phyloP scores from a whole-genome alignment of 495 filamentous ascomycete species.

The Aspergillus carlsbadensis region DNA sequence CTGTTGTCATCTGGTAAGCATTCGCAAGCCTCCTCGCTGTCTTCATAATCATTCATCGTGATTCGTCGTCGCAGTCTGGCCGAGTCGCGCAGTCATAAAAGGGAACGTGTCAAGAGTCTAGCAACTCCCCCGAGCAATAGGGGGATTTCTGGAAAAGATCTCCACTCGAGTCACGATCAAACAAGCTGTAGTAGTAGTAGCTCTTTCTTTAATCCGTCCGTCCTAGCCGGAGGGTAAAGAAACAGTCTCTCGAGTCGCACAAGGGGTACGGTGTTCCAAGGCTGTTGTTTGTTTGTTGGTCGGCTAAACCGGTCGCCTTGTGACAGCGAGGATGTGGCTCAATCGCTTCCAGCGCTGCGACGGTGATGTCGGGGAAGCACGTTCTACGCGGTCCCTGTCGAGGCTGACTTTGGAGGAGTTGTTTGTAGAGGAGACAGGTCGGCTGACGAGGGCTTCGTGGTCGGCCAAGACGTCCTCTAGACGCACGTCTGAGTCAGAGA shows the following conservation, averaged over 20 bases:
- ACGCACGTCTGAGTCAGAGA: slow-evolving; percentile 46
- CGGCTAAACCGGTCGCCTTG: slow-evolving; percentile 19
- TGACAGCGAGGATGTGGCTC: slow-evolving; percentile 35
- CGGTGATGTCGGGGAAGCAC: slow-evolving; percentile 27
- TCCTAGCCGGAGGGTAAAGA: too few species aligned
- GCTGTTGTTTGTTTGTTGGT: background rate
- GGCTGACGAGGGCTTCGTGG: slow-evolving; percentile 42
- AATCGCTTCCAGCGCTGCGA: slow-evolving; percentile 43
- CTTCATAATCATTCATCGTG: slow-evolving; percentile 13
- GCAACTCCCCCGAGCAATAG: too few species aligned
- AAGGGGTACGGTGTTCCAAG: background rate
- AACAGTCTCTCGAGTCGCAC: too few species aligned
- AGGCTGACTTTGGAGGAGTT: slow-evolving; percentile 33
- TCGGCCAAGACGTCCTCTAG: slow-evolving; percentile 49
- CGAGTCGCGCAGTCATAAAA: slow-evolving; percentile 2
- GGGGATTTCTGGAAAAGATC: background rate
- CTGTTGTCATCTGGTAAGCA: slow-evolving; percentile 6
- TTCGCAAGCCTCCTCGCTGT: slow-evolving; percentile 6
- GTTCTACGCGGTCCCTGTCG: slow-evolving; percentile 29
- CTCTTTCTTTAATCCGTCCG: background rate
- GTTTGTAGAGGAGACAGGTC: slow-evolving; percentile 42
- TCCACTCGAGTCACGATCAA: too few species aligned
- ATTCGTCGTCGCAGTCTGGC: slow-evolving; percentile 7
- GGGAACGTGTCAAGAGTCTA: background rate
- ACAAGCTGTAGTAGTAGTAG: background rate